Conservation (phyloP, 148 eudicot genomes). For the Chenopodium album region DNA sequence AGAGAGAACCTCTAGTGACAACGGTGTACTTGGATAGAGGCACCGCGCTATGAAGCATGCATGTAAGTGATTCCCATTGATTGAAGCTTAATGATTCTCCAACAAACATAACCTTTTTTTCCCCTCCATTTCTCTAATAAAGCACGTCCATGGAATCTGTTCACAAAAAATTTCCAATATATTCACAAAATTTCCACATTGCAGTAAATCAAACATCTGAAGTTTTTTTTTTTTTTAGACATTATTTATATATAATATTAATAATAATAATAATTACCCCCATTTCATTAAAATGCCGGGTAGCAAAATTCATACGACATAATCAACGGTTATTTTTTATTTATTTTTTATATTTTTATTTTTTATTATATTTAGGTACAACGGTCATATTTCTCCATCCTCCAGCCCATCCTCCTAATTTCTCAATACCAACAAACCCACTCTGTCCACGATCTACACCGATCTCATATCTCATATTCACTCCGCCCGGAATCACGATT, state of each 20-base stretch:
- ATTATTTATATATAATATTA: too few species aligned
- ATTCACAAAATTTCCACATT: neutral
- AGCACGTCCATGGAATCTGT: constrained; percentile 51
- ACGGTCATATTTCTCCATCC: constrained; percentile 4
- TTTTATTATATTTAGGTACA: neutral
- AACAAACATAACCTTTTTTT: constrained; percentile 60
- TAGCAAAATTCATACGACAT: too few species aligned
- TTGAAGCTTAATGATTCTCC: constrained; percentile 71
- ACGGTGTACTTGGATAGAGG: constrained; percentile 45
- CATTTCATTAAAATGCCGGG: too few species aligned
- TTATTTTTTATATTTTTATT: neutral
- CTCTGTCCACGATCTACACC: neutral
- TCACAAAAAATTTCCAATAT: neutral
- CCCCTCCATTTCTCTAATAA: constrained; percentile 49
- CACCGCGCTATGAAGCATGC: constrained; percentile 54
- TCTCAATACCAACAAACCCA: neutral
- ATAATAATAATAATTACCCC: too few species aligned
- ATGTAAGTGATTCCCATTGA: constrained; percentile 62
- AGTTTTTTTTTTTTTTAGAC: too few species aligned
- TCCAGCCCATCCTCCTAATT: neutral
- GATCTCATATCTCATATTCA: too few species aligned
- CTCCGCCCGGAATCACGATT: too few species aligned
- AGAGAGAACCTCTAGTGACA: constrained; percentile 33
- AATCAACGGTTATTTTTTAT: neutral
- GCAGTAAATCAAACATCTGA: neutral